A percentile compares a stretch with the other conserved stretches of the same genome.
Conservation (phyloP, 805 yeast genomes). For the Hanseniaspora thailandica region DNA sequence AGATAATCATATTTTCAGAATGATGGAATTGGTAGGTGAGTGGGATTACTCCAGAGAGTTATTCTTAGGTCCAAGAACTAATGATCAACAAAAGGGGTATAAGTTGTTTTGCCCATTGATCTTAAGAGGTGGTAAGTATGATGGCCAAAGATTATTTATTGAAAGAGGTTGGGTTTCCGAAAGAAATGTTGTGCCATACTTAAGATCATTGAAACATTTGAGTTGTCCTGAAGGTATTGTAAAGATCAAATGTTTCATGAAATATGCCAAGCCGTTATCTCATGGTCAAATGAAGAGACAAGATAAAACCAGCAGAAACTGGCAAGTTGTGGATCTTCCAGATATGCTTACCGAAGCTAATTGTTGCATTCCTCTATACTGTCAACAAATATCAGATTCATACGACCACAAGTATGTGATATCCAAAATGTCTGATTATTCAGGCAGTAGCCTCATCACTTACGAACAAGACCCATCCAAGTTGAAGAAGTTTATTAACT, state of each 20-base stretch:
- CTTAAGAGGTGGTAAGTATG: constrained; percentile 44
- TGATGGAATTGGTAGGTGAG: constrained; percentile 62
- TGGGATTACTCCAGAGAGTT: constrained; percentile 79
- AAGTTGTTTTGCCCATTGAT: constrained; percentile 73
- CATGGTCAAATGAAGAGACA: constrained; percentile 58
- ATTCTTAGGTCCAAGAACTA: constrained; percentile 80
- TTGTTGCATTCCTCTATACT: constrained; percentile 58
- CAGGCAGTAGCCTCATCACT: neutral
- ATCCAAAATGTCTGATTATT: constrained; percentile 11
- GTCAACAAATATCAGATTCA: constrained; percentile 60
- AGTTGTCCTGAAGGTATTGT: constrained; percentile 62
- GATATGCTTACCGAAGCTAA: constrained; percentile 60
- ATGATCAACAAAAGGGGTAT: constrained; percentile 66
- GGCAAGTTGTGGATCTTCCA: constrained; percentile 68
- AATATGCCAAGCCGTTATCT: constrained; percentile 54
- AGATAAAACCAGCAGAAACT: constrained; percentile 53
- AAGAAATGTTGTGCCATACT: constrained; percentile 46
- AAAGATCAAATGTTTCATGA: constrained; percentile 59
- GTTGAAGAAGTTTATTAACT: neutral
- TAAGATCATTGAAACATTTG: constrained; percentile 50
- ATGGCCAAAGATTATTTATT: constrained; percentile 53
- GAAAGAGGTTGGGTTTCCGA: constrained; percentile 89
- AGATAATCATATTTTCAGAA: constrained; percentile 67
- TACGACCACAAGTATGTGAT: constrained; percentile 46
- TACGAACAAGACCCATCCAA: neutral